Conservation (phyloP, 768 basidiomycete species). For the Boletus tomentosulus region DNA sequence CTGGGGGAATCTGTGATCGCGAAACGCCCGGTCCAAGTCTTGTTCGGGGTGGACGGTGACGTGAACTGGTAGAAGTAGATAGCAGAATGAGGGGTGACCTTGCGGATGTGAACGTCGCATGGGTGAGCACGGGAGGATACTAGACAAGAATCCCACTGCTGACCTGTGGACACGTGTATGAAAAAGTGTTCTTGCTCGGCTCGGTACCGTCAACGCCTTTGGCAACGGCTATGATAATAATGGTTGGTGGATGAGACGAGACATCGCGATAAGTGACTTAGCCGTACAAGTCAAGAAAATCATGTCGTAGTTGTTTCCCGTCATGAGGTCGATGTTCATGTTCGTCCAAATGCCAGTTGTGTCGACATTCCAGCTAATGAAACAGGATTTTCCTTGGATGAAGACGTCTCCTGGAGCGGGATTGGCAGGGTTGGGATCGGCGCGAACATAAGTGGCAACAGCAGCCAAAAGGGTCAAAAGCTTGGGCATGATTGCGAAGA, state of each 20-base stretch:
- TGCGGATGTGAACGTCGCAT: too few relatives aligned
- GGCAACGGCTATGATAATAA: slow-evolving; percentile 49
- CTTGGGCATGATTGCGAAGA: slow-evolving; percentile 5
- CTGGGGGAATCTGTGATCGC: slow-evolving; percentile 56
- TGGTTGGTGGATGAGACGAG: not conserved
- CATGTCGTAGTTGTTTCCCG: slow-evolving; percentile 70
- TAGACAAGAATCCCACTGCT: slow-evolving; percentile 13
- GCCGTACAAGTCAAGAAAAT: slow-evolving; percentile 58
- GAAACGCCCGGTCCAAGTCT: slow-evolving; percentile 74
- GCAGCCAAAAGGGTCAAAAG: slow-evolving; percentile 22
- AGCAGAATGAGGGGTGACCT: slow-evolving; percentile 61
- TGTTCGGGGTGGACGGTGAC: slow-evolving; percentile 35
- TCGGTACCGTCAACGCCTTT: slow-evolving; percentile 58
- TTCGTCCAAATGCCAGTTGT: slow-evolving; percentile 57
- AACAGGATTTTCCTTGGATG: slow-evolving; percentile 54
- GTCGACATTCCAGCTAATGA: slow-evolving; percentile 58
- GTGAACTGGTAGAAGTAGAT: slow-evolving; percentile 85
- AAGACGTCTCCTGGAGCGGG: slow-evolving; percentile 59
- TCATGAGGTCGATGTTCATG: slow-evolving; percentile 79
- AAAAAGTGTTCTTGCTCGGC: slow-evolving; percentile 39
- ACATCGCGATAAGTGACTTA: not conserved
- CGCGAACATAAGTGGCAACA: slow-evolving; percentile 38
- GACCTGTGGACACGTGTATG: slow-evolving; percentile 66
- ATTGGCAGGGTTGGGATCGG: slow-evolving; percentile 53
- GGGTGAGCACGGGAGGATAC: not conserved